Conservation (phyloP, 2,329 filamentous ascomycete genomes). For the Botrytis elliptica region DNA sequence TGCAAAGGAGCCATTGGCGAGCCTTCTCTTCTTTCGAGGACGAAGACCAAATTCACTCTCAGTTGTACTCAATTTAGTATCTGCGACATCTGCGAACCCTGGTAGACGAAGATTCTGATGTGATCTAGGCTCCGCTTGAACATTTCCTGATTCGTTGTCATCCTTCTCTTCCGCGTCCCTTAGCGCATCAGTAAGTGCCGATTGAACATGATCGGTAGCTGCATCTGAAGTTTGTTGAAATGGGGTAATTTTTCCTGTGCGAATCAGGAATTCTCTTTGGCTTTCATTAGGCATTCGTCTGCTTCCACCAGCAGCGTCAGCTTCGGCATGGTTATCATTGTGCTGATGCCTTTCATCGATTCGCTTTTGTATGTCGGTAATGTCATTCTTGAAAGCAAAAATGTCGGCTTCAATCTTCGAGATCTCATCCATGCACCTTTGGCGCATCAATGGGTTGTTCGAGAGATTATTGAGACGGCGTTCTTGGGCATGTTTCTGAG, state of each 20-base stretch:
- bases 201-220: slow-evolving; percentile 56
- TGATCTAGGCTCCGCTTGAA: slow-evolving; percentile 53
- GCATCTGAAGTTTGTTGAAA: slow-evolving; percentile 71
- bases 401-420: slow-evolving; percentile 34
- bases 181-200: slow-evolving; percentile 73
- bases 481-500: slow-evolving; percentile 60
- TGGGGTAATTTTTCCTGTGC: slow-evolving; percentile 95
- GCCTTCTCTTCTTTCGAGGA: slow-evolving; percentile 55
- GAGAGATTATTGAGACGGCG: slow-evolving; percentile 55
- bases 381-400: slow-evolving; percentile 62
- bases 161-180: slow-evolving; percentile 75
- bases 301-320: slow-evolving; percentile 49
- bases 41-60: slow-evolving; percentile 58
- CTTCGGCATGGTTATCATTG: slow-evolving; percentile 45
- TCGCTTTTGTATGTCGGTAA: slow-evolving; percentile 75
- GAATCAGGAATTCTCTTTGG: slow-evolving; percentile 83
- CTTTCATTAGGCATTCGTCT: slow-evolving; percentile 74
- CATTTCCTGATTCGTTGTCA: slow-evolving; percentile 42
- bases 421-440: slow-evolving; percentile 44
- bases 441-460: slow-evolving; percentile 48
- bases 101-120: slow-evolving; percentile 73
- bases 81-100: slow-evolving; percentile 60
- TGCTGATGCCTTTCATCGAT: slow-evolving; percentile 71
- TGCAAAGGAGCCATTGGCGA: slow-evolving; percentile 40
- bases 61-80: slow-evolving; percentile 37